A percentile compares a stretch with the other conserved stretches of the same genome.
These are phyloP conservation scores for Hemisphaericaspora subhashii DNA, from an alignment of 1,139 yeast genomes.

Conservation along the genomic window DNA sequence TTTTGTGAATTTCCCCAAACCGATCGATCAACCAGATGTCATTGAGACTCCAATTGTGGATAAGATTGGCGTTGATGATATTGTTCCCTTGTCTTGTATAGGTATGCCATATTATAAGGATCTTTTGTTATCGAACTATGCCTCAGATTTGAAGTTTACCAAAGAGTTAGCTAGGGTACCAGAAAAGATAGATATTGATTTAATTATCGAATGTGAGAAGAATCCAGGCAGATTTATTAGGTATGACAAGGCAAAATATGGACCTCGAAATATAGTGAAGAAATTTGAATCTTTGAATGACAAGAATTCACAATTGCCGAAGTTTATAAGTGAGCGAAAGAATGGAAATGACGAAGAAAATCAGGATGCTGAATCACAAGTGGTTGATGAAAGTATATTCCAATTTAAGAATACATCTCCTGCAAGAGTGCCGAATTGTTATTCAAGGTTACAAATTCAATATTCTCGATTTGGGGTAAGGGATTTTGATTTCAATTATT, in stretches of 20 bases:
- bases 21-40: slow-evolving; percentile 52
- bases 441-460: slow-evolving; percentile 70
- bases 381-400: slow-evolving; percentile 28
- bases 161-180: slow-evolving; percentile 56
- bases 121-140: slow-evolving; percentile 78
- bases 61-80: slow-evolving; percentile 36
- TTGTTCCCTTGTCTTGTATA: slow-evolving; percentile 62
- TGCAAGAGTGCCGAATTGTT: slow-evolving; percentile 64
- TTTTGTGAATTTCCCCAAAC: slow-evolving; percentile 49
- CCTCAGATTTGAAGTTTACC: slow-evolving; percentile 55
- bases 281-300: slow-evolving; percentile 46
- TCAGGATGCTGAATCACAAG: slow-evolving; percentile 8
- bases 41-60: slow-evolving; percentile 24
- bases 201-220: slow-evolving; percentile 25
- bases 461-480: slow-evolving; percentile 91
- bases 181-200: slow-evolving; percentile 38
- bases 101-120: slow-evolving; percentile 91
- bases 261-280: slow-evolving; percentile 48
- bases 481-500: slow-evolving; percentile 88
- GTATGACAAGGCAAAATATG: slow-evolving; percentile 58
- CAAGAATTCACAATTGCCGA: slow-evolving; percentile 43
- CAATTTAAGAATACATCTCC: slow-evolving; percentile 21
- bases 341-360: slow-evolving; percentile 8
- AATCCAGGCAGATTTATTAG: slow-evolving; percentile 25
- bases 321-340: slow-evolving; percentile 69